Evolutionary conservation across 108 stramenopile genomes (phyloP).

Genomic region (Cyclotella cryptica): DNA sequence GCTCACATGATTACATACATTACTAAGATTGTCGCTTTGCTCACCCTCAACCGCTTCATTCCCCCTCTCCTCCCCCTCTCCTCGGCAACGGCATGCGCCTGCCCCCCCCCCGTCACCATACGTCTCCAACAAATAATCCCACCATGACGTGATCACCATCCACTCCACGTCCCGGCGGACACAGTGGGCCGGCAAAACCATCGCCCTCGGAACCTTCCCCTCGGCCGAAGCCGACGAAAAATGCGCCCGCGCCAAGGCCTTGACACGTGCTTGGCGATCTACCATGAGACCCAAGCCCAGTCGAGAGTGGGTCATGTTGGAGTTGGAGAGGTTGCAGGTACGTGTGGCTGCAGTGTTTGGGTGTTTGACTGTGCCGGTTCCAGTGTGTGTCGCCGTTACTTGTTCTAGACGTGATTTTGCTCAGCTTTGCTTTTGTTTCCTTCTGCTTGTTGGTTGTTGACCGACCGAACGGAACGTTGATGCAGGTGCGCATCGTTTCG

Average conservation of each 20-base stretch:
- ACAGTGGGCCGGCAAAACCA: constrained; percentile 68
- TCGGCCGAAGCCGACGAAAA: constrained; percentile 90
- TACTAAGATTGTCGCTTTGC: no score
- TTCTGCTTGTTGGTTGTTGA: no score
- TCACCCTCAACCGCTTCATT: no score
- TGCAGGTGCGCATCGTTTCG: constrained; percentile 74
- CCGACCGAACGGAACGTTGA: neutral
- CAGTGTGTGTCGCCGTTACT: no score
- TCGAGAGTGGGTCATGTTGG: constrained; percentile 91
- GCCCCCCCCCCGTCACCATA: no score
- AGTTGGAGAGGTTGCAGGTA: constrained; percentile 86
- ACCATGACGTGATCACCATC: neutral
- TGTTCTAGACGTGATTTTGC: neutral
- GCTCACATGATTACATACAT: no score
- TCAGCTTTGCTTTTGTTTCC: no score
- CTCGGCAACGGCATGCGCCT: no score
- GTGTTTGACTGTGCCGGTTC: no score
- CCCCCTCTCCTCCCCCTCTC: neutral
- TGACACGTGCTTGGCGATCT: constrained; percentile 88
- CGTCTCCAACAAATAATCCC: neutral
- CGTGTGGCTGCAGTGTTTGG: constrained; percentile 52
- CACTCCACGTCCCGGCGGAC: neutral
- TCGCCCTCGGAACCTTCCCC: constrained; percentile 83
- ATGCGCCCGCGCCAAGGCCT: constrained; percentile 88
- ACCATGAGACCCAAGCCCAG: constrained; percentile 93